Evolutionary conservation across 2,329 filamentous ascomycete genomes (phyloP).

Genomic region (Arthrobotrys conoides): DNA sequence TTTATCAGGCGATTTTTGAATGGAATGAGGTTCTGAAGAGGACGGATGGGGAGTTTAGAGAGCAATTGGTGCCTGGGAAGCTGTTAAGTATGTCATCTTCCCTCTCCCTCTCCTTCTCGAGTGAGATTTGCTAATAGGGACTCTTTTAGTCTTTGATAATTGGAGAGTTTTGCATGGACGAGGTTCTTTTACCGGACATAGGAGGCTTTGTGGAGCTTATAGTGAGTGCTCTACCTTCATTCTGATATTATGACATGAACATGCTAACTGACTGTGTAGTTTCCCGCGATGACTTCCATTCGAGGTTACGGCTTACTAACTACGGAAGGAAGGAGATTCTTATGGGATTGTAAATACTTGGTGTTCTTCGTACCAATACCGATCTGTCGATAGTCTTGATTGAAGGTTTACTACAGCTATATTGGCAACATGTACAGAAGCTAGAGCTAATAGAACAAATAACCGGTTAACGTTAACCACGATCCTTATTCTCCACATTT

Average conservation of each 20-base stretch:
- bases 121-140: conserved; percentile 30
- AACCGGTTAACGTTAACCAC: too few relatives aligned
- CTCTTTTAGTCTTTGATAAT: conserved; percentile 85
- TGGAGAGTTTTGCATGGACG: conserved; percentile 94
- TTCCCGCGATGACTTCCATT: conserved; percentile 84
- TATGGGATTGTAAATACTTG: conserved; percentile 62
- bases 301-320: conserved; percentile 81
- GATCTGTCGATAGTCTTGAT: background rate
- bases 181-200: conserved; percentile 83
- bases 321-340: conserved; percentile 66
- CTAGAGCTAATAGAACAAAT: background rate
- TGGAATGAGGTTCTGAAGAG: conserved; percentile 80
- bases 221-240: conserved; percentile 72
- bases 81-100: conserved; percentile 75
- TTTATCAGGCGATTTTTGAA: conserved; percentile 84
- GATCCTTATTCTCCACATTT: background rate
- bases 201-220: conserved; percentile 92
- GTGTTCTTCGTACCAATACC: background rate
- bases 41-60: conserved; percentile 79
- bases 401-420: background rate
- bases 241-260: background rate
- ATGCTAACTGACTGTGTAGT: conserved; percentile 70
- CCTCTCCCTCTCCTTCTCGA: background rate
- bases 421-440: conserved; percentile 11
- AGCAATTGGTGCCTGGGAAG: conserved; percentile 83